Conservation (phyloP, 2,329 filamentous ascomycete genomes). For the Coniochaeta sp. region DNA sequence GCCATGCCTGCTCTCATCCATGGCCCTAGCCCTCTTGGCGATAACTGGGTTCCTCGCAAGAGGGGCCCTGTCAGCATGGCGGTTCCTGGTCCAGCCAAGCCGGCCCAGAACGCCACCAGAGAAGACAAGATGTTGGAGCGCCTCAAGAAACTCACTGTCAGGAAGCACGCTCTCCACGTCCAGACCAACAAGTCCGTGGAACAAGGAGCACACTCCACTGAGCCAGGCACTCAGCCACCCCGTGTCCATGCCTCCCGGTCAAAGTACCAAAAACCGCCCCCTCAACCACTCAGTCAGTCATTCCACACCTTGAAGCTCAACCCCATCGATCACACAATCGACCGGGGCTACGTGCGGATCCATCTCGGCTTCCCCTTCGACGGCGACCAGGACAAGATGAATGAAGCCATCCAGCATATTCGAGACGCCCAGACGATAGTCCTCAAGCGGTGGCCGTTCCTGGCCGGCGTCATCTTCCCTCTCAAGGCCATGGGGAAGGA, state of each 20-base stretch:
- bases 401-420: background rate
- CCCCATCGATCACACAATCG: background rate
- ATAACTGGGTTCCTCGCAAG: too few relatives aligned
- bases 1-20: too few relatives aligned
- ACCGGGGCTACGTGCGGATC: background rate
- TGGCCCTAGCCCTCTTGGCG: too few relatives aligned
- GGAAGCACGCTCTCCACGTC: background rate
- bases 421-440: background rate
- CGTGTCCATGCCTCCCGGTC: too few relatives aligned
- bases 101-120: background rate
- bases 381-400: background rate
- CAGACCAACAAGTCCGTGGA: background rate
- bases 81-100: too few relatives aligned
- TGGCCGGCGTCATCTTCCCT: background rate
- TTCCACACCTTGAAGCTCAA: background rate
- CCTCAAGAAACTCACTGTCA: too few relatives aligned
- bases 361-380: background rate
- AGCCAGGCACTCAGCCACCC: too few relatives aligned
- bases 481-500: background rate
- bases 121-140: too few relatives aligned
- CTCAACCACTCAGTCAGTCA: too few relatives aligned
- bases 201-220: background rate
- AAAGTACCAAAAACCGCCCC: too few relatives aligned
- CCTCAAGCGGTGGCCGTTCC: background rate
- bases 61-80: too few relatives aligned